Evolutionary conservation across 371 early-diverging fungal genomes (phyloP).

Genomic region (Dichotomocladium elegans): DNA sequence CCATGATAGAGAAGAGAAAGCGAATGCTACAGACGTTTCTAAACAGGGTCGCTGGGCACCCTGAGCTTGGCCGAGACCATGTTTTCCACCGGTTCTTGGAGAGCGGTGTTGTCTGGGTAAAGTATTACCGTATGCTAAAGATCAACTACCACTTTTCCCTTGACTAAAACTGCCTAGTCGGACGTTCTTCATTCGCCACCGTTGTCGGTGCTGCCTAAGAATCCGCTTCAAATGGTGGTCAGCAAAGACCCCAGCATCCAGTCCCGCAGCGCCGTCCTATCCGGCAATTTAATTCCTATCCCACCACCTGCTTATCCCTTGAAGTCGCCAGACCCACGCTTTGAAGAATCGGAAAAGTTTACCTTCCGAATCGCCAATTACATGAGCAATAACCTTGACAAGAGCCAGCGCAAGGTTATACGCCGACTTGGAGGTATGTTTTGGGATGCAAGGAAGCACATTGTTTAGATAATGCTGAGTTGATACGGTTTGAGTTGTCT

Average conservation of each 20-base stretch:
- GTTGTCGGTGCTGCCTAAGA: constrained; percentile 47
- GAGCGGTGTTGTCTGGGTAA: constrained; percentile 62
- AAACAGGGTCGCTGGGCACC: constrained; percentile 85
- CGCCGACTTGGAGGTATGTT: constrained; percentile 65
- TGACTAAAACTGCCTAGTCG: constrained; percentile 59
- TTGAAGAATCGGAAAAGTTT: constrained; percentile 77
- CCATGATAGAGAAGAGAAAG: constrained; percentile 86
- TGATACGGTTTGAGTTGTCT: too few species aligned
- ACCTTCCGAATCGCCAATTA: constrained; percentile 74
- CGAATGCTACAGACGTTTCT: constrained; percentile 92
- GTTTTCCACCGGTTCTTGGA: constrained; percentile 87
- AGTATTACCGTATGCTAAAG: too few species aligned
- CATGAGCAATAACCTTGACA: constrained; percentile 66
- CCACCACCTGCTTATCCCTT: constrained; percentile 58
- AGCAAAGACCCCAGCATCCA: constrained; percentile 22
- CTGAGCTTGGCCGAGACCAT: constrained; percentile 81
- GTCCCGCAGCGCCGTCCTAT: constrained; percentile 17
- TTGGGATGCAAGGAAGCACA: too few species aligned
- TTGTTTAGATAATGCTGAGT: too few species aligned
- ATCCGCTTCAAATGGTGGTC: constrained; percentile 52
- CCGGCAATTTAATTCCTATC: constrained; percentile 46
- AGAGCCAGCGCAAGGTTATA: constrained; percentile 64
- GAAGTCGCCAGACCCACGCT: constrained; percentile 68
- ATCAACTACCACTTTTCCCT: too few species aligned
- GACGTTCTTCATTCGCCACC: constrained; percentile 64